Percentiles rank a stretch among this genome's conserved stretches.
Evolutionary conservation across 2,329 filamentous ascomycete genomes (phyloP).

Genomic region (Cercospora janseana): DNA sequence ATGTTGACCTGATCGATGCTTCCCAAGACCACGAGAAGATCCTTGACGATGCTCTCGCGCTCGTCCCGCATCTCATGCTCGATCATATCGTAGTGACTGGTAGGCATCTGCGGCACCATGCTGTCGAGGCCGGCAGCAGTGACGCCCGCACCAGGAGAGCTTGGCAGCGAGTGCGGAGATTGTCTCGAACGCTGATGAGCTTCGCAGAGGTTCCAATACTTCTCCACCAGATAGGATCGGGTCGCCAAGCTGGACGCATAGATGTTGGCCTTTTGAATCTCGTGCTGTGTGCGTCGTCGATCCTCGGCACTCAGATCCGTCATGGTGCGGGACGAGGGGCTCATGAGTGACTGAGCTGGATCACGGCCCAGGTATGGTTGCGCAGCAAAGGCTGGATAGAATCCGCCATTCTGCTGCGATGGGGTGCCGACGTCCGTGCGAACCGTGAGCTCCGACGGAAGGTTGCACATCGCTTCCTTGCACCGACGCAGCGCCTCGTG

Average conservation of each 20-base stretch:
- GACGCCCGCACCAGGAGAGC: slow-evolving; percentile 35
- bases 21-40: slow-evolving; percentile 70
- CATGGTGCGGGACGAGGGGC: slow-evolving; percentile 35
- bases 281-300: slow-evolving; percentile 63
- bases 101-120: slow-evolving; percentile 34
- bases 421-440: slow-evolving; percentile 43
- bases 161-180: slow-evolving; percentile 42
- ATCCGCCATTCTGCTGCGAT: slow-evolving; percentile 27
- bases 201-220: slow-evolving; percentile 76
- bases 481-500: slow-evolving; percentile 68
- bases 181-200: slow-evolving; percentile 47
- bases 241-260: slow-evolving; percentile 79
- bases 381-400: slow-evolving; percentile 26
- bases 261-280: slow-evolving; percentile 90
- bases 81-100: slow-evolving; percentile 47
- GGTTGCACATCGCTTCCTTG: slow-evolving; percentile 64
- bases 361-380: slow-evolving; percentile 29
- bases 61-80: slow-evolving; percentile 69
- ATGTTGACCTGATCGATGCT: slow-evolving; percentile 82
- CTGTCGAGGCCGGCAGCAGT: slow-evolving; percentile 40
- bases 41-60: slow-evolving; percentile 76
- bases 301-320: slow-evolving; percentile 40
- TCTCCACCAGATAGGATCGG: slow-evolving; percentile 79
- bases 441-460: slow-evolving; percentile 68
- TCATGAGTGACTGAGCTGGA: slow-evolving; percentile 32